Conservation (phyloP, 2,329 filamentous ascomycete genomes). For the Aspergillus phoenicis region DNA sequence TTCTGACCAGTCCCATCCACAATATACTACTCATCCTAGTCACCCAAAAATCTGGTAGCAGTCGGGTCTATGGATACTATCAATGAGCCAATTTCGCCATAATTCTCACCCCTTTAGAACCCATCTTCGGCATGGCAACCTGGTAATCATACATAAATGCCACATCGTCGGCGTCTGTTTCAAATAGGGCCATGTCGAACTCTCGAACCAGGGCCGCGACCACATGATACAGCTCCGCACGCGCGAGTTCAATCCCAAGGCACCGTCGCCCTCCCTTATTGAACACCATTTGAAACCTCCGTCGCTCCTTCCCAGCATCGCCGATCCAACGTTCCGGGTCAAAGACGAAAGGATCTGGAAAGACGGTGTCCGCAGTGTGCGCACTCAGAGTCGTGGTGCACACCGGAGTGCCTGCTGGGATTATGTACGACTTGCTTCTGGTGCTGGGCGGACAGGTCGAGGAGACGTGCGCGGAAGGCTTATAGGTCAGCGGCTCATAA, state of each 20-base stretch:
- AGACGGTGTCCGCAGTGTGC: slow-evolving; percentile 33
- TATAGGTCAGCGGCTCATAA: slow-evolving; percentile 14
- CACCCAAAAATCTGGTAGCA: too few species aligned
- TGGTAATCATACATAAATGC: slow-evolving; percentile 33
- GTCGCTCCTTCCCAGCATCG: slow-evolving; percentile 32
- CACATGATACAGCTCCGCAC: slow-evolving; percentile 34
- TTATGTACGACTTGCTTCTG: slow-evolving; percentile 16
- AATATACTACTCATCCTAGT: too few species aligned
- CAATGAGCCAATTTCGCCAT: slow-evolving; percentile 2
- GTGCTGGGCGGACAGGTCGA: slow-evolving; percentile 17
- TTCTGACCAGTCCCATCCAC: too few species aligned
- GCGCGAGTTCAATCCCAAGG: slow-evolving; percentile 44
- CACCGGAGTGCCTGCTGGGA: slow-evolving; percentile 37
- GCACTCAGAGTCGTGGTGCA: slow-evolving; percentile 42
- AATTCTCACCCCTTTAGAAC: slow-evolving; percentile 28
- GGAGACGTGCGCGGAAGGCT: slow-evolving; percentile 22
- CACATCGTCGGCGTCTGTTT: slow-evolving; percentile 32
- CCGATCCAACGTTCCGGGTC: slow-evolving; percentile 47
- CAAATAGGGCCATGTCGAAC: slow-evolving; percentile 33
- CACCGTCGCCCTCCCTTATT: slow-evolving; percentile 46
- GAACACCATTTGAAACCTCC: slow-evolving; percentile 47
- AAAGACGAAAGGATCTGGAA: slow-evolving; percentile 38
- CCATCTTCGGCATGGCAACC: slow-evolving; percentile 29
- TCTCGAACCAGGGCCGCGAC: slow-evolving; percentile 28
- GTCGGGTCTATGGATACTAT: too few species aligned